These are phyloP conservation scores for Cordyceps militaris DNA, from an alignment of 2,329 filamentous ascomycete species.

Conservation along the genomic window DNA sequence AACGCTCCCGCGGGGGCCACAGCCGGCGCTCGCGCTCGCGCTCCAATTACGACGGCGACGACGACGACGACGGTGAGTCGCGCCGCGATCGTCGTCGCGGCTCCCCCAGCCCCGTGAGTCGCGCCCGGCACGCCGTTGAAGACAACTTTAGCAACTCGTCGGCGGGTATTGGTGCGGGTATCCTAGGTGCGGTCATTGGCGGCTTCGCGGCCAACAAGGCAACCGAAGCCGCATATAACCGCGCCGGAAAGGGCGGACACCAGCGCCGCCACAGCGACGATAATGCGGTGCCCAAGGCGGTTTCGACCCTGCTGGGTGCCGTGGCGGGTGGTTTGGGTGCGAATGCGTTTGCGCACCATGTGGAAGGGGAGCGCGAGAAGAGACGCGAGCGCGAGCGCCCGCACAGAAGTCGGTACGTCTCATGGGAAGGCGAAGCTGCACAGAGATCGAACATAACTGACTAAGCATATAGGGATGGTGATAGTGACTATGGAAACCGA, in stretches of 20 bases:
- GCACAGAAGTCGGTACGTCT: constrained; percentile 1
- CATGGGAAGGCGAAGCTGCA: not conserved
- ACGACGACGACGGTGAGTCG: constrained; percentile 9
- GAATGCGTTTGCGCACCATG: constrained; percentile 40
- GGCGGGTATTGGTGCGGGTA: constrained; percentile 42
- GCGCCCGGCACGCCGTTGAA: constrained; percentile 35
- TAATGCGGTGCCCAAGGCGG: constrained; percentile 25
- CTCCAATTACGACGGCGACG: constrained; percentile 12
- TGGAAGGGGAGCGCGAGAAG: constrained; percentile 32
- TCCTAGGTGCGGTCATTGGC: constrained; percentile 48
- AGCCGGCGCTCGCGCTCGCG: constrained; percentile 18
- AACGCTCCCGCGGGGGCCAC: constrained; percentile 1
- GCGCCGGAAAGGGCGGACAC: constrained; percentile 20
- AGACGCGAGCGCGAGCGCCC: constrained; percentile 25
- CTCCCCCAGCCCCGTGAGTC: constrained; percentile 28
- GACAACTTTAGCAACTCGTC: constrained; percentile 42
- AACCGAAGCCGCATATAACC: constrained; percentile 32
- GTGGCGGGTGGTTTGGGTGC: constrained; percentile 49
- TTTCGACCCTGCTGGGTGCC: constrained; percentile 47
- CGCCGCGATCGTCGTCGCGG: constrained; percentile 7
- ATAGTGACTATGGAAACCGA: not conserved
- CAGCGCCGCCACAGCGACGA: constrained; percentile 22
- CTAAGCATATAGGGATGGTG: not conserved
- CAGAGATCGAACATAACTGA: not conserved
- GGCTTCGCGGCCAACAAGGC: constrained; percentile 46